Percentiles rank a stretch among this genome's conserved stretches.
phyloP scores from a whole-genome alignment of 257 asterid genomes.

The Solanum ossicruentum region DNA sequence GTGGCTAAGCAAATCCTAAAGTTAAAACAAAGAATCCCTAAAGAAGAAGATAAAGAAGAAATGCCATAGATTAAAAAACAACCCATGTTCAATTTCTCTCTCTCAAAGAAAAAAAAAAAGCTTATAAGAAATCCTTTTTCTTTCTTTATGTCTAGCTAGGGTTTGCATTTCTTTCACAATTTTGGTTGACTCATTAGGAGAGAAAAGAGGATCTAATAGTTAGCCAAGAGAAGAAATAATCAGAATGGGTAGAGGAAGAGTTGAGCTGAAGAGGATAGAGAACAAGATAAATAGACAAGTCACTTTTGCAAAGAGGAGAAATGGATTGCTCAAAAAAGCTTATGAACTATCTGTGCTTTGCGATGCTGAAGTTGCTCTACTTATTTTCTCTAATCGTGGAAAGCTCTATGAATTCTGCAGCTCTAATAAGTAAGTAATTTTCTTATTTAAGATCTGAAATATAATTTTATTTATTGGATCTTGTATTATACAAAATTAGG shows the following conservation, averaged over 20 bases:
- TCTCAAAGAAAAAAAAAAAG: neutral
- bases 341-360: slow-evolving; percentile 76
- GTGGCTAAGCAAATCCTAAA: neutral
- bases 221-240: slow-evolving; percentile 4
- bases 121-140: neutral
- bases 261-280: slow-evolving; percentile 83
- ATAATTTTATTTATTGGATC: neutral
- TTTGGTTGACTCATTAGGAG: neutral
- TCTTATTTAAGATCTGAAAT: neutral
- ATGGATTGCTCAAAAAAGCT: slow-evolving; percentile 73
- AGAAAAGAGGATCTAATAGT: neutral
- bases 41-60: neutral
- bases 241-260: slow-evolving; percentile 81
- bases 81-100: neutral
- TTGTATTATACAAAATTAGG: neutral
- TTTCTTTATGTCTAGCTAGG: slow-evolving; percentile 11
- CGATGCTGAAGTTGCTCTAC: slow-evolving; percentile 78
- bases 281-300: slow-evolving; percentile 87
- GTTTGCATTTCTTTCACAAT: slow-evolving; percentile 6
- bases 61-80: neutral
- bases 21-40: slow-evolving; percentile 4
- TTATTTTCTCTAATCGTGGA: slow-evolving; percentile 85
- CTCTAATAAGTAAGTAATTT: slow-evolving; percentile 40
- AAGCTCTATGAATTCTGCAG: slow-evolving; percentile 91
- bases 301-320: slow-evolving; percentile 80